Evolutionary conservation across 345 rosid species (phyloP).

Genomic region (Aethionema arabicum): DNA sequence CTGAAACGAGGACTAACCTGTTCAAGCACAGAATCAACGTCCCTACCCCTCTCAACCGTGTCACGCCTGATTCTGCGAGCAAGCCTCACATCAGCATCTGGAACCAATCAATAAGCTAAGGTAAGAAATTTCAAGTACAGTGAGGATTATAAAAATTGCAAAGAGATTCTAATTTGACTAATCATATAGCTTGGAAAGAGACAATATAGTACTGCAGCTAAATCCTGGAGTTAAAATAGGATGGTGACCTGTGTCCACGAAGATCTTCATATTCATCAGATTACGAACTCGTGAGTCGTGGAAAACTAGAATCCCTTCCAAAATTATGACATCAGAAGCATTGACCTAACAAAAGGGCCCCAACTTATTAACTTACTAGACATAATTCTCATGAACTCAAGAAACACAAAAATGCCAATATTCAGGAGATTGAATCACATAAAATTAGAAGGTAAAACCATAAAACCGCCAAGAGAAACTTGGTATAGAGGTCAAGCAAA

Average conservation of each 20-base stretch:
- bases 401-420: conserved; percentile 17
- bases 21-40: conserved; percentile 92
- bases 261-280: conserved; percentile 96
- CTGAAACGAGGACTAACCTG: conserved; percentile 54
- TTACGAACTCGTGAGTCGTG: conserved; percentile 89
- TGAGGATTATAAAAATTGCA: conserved; percentile 8
- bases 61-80: conserved; percentile 99
- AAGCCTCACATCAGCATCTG: conserved; percentile 99
- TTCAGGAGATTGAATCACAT: conserved; percentile 4
- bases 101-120: conserved; percentile 35
- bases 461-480: neutral
- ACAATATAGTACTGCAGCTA: conserved; percentile 10
- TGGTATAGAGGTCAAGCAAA: conserved; percentile 2
- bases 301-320: conserved; percentile 96
- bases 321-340: conserved; percentile 95
- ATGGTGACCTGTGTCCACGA: conserved; percentile 87
- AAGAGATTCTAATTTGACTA: conserved; percentile 5
- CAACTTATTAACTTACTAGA: conserved; percentile 10
- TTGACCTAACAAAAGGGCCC: conserved; percentile 60
- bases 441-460: neutral
- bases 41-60: conserved; percentile 96
- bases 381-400: neutral
- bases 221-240: conserved; percentile 22
- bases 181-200: neutral
- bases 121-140: conserved; percentile 20